Evolutionary conservation across 1,284 basidiomycete species (phyloP).

Genomic region (Leccinum subfulvum): DNA sequence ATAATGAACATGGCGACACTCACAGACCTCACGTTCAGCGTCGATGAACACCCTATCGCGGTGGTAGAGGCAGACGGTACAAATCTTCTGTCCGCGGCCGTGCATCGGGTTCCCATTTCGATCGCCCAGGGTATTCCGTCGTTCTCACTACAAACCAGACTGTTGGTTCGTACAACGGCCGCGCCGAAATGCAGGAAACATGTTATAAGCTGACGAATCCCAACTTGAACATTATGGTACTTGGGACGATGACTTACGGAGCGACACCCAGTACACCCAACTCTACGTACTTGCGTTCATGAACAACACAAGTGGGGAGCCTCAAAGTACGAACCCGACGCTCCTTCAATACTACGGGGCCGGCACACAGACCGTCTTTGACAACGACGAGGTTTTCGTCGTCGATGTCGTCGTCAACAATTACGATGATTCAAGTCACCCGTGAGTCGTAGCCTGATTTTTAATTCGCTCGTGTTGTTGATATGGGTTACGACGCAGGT

Average conservation of each 20-base stretch:
- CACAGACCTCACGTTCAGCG: conserved; percentile 33
- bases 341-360: too few relatives aligned
- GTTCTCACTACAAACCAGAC: conserved; percentile 35
- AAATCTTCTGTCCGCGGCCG: conserved; percentile 25
- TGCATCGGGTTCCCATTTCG: conserved; percentile 32
- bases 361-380: too few relatives aligned
- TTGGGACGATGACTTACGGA: conserved; percentile 26
- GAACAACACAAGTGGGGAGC: too few relatives aligned
- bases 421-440: too few relatives aligned
- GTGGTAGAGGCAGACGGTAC: conserved; percentile 34
- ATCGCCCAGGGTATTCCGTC: conserved; percentile 33
- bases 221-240: conserved; percentile 31
- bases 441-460: too few relatives aligned
- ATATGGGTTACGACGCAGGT: too few relatives aligned
- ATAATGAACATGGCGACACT: conserved; percentile 34
- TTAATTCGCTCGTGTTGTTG: too few relatives aligned
- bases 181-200: conserved; percentile 32
- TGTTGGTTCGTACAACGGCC: conserved; percentile 32
- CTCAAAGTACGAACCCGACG: too few relatives aligned
- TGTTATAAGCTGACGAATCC: conserved; percentile 34
- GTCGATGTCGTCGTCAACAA: too few relatives aligned
- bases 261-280: conserved; percentile 23
- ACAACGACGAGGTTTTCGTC: too few relatives aligned
- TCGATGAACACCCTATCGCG: conserved; percentile 29
- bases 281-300: conserved; percentile 22